phyloP scores from a whole-genome alignment of 441 rosid species.

The Dalechampia spathulata region DNA sequence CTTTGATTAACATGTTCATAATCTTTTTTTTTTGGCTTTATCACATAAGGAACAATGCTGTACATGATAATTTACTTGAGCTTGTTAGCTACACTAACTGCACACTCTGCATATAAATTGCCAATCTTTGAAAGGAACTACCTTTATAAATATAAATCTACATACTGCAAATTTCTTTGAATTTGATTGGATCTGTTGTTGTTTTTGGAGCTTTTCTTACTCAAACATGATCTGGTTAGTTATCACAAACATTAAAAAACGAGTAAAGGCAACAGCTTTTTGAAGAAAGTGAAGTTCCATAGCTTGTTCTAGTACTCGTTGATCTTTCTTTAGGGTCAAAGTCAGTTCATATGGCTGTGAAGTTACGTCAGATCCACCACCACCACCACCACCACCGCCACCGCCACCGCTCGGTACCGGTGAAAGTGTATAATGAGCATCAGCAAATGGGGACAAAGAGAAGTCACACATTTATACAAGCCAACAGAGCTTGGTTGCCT shows the following conservation, averaged over 20 bases:
- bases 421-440: constrained; percentile 59
- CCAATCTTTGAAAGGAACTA: constrained; percentile 13
- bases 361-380: constrained; percentile 48
- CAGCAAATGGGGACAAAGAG: constrained; percentile 54
- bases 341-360: constrained; percentile 38
- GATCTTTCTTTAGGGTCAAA: background rate
- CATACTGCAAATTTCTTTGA: background rate
- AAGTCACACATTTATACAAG: constrained; percentile 61
- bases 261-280: constrained; percentile 16
- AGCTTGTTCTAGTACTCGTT: constrained; percentile 13
- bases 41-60: constrained; percentile 44
- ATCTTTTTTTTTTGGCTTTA: constrained; percentile 10
- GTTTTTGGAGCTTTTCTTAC: constrained; percentile 25
- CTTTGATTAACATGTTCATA: constrained; percentile 11
- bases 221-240: constrained; percentile 47
- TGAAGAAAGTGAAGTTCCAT: constrained; percentile 20
- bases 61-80: constrained; percentile 23
- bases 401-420: constrained; percentile 47
- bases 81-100: constrained; percentile 14
- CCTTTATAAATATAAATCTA: background rate
- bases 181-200: constrained; percentile 15
- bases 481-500: constrained; percentile 67
- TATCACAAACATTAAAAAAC: constrained; percentile 19
- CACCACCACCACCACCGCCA: constrained; percentile 35
- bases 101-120: constrained; percentile 16